These are phyloP conservation scores for Dactylellina sp. DNA, from an alignment of 2,329 filamentous ascomycete genomes.

Conservation along the genomic window DNA sequence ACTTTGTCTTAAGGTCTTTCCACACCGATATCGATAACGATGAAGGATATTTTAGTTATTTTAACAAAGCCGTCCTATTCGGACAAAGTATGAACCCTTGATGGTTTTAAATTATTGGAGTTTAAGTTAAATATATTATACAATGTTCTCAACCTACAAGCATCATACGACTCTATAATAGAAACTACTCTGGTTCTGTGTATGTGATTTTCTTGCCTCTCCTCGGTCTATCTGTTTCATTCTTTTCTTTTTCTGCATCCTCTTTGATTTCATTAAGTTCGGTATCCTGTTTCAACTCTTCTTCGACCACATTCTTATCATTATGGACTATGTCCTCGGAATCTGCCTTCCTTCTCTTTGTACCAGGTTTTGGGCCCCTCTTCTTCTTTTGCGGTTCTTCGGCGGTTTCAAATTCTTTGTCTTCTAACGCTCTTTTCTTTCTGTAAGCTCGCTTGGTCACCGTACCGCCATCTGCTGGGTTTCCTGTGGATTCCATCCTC, in stretches of 20 bases:
- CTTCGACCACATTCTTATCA: not conserved
- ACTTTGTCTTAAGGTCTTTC: too few species aligned
- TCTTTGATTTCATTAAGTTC: not conserved
- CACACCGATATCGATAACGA: too few species aligned
- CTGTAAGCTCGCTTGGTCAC: not conserved
- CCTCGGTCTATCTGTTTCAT: not conserved
- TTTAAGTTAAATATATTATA: too few species aligned
- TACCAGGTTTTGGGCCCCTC: constrained; percentile 2
- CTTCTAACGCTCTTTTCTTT: constrained; percentile 2
- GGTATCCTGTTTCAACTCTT: not conserved
- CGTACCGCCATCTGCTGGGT: too few species aligned
- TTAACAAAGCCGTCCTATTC: too few species aligned
- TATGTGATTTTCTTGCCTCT: not conserved
- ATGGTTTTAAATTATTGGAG: too few species aligned
- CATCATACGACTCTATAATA: too few species aligned
- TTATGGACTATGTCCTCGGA: not conserved
- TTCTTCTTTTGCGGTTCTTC: constrained; percentile 1
- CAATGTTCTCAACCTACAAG: too few species aligned
- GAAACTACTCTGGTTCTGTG: not conserved
- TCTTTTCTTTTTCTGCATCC: not conserved
- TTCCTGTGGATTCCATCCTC: not conserved
- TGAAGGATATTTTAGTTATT: too few species aligned
- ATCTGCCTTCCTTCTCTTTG: constrained; percentile 6
- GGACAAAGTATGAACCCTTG: too few species aligned
- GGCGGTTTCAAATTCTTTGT: not conserved